A percentile compares a stretch with the other conserved stretches of the same genome.
Conservation (phyloP, 306 rosid genomes). For the Quercus engelmannii region DNA sequence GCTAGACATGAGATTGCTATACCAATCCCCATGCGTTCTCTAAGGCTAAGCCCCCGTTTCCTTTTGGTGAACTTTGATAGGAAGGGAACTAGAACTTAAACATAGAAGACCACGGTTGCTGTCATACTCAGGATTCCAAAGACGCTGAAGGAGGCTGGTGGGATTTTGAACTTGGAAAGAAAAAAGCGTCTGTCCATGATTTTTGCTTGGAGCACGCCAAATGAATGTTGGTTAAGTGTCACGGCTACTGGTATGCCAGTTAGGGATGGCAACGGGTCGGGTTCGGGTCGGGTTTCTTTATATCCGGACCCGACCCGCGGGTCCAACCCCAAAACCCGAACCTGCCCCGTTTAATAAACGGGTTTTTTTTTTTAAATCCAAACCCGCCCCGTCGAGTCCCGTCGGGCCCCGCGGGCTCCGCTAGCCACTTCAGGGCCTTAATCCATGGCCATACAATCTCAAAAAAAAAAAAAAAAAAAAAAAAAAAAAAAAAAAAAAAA, state of each 20-base stretch:
- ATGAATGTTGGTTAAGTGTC: conserved; percentile 34
- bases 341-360: too few relatives aligned
- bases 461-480: too few relatives aligned
- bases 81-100: conserved; percentile 43
- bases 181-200: conserved; percentile 47
- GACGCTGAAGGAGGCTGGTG: conserved; percentile 45
- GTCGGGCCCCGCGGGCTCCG: too few relatives aligned
- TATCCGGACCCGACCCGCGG: too few relatives aligned
- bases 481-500: too few relatives aligned
- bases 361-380: too few relatives aligned
- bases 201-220: conserved; percentile 52
- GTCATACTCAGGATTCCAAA: conserved; percentile 52
- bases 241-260: conserved; percentile 39
- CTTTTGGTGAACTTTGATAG: conserved; percentile 35
- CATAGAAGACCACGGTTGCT: conserved; percentile 57
- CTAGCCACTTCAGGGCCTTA: too few relatives aligned
- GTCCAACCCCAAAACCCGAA: too few relatives aligned
- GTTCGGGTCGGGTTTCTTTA: too few relatives aligned
- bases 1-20: conserved; percentile 45
- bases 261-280: too few relatives aligned
- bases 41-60: conserved; percentile 28
- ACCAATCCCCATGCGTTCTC: conserved; percentile 61
- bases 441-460: too few relatives aligned
- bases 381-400: too few relatives aligned
- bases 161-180: conserved; percentile 32